Conservation (phyloP, 768 basidiomycete genomes). For the Macrocybe gigantea region DNA sequence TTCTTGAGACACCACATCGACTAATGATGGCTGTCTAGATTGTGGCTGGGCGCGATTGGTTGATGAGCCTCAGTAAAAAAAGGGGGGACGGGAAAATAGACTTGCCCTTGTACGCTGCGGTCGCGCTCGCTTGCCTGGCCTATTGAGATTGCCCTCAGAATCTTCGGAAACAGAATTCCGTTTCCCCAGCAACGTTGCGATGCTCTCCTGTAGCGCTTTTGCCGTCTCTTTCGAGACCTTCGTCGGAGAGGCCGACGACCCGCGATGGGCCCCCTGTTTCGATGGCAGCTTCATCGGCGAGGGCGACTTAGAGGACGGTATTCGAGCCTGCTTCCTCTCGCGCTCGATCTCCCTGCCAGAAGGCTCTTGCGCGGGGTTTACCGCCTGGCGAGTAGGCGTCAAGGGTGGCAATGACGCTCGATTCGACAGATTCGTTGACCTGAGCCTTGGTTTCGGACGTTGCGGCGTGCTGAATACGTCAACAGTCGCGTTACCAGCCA, state of each 20-base stretch:
- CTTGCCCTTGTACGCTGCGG: conserved; percentile 25
- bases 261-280: conserved; percentile 9
- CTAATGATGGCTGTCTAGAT: conserved; percentile 32
- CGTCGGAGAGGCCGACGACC: conserved; percentile 30
- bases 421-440: background rate
- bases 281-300: conserved; percentile 45
- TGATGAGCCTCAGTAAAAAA: background rate
- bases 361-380: conserved; percentile 9
- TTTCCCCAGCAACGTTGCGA: conserved; percentile 67
- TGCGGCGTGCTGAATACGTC: conserved; percentile 8
- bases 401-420: conserved; percentile 1
- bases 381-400: background rate
- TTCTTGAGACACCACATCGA: conserved; percentile 15
- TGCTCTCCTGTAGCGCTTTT: conserved; percentile 62
- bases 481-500: conserved; percentile 8
- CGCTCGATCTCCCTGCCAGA: conserved; percentile 18
- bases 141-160: conserved; percentile 8
- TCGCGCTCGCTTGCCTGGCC: conserved; percentile 31
- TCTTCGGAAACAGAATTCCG: conserved; percentile 40
- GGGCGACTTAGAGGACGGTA: conserved; percentile 58
- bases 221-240: conserved; percentile 43
- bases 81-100: conserved; percentile 12
- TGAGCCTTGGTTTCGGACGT: conserved; percentile 7
- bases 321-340: conserved; percentile 20
- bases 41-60: conserved; percentile 19